These are phyloP conservation scores for Anacardium occidentale DNA, from an alignment of 345 rosid genomes.

Conservation along the genomic window DNA sequence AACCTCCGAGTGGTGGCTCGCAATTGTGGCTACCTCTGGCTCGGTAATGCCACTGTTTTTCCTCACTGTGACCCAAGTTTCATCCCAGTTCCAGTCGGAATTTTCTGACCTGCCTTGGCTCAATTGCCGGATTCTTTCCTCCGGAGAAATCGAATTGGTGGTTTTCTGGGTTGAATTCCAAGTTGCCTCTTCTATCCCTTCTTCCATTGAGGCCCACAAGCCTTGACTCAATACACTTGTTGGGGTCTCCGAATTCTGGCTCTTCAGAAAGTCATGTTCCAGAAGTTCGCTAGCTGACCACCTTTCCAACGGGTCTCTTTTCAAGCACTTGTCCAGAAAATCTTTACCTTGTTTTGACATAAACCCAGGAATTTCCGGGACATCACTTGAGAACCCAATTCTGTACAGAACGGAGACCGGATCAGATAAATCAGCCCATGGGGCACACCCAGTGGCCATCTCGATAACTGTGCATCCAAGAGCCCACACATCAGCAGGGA, in stretches of 20 bases:
- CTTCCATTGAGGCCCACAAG: constrained; percentile 37
- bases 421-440: constrained; percentile 38
- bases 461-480: constrained; percentile 58
- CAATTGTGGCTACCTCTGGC: neutral
- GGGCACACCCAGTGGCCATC: constrained; percentile 53
- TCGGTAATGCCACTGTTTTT: constrained; percentile 29
- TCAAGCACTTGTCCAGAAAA: constrained; percentile 53
- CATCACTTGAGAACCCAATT: constrained; percentile 43
- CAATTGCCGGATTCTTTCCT: constrained; percentile 39
- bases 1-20: neutral
- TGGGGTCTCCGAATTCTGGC: constrained; percentile 32
- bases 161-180: constrained; percentile 5
- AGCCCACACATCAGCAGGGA: constrained; percentile 61
- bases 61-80: constrained; percentile 51
- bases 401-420: constrained; percentile 45
- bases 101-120: constrained; percentile 9
- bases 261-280: constrained; percentile 35
- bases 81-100: constrained; percentile 39
- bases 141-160: constrained; percentile 12
- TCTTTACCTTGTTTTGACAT: constrained; percentile 45
- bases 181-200: constrained; percentile 14
- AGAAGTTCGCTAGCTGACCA: constrained; percentile 53
- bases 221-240: constrained; percentile 37
- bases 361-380: constrained; percentile 42
- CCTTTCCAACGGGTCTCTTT: constrained; percentile 42